Base-by-base conservation (phyloP, 768 basidiomycete species). In the Mrakia gelida region DNA sequence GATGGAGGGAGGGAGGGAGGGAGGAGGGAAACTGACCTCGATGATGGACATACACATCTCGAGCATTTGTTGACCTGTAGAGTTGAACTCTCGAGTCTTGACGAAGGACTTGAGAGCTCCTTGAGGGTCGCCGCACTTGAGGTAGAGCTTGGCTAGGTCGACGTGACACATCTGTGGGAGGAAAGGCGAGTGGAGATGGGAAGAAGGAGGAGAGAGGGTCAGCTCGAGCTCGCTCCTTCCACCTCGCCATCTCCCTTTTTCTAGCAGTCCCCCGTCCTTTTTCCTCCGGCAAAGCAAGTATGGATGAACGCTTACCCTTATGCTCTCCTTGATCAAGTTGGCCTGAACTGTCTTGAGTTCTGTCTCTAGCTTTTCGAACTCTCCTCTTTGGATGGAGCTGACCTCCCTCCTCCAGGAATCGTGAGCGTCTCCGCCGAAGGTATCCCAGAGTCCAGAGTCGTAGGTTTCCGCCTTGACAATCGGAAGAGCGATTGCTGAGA, bases 311-410 rank as follows among this genome's bases (percentile, higher is more conserved):
- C 86, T 78, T 83, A 96, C 94, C 82, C 96, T 87, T 81, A 97
- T 95, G 87, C 93, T 95, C 88, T 98, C 96, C 85, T 97, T 98
- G 87, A 98, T 97, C 91, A 98, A 91, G 84, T 97, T 98, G 81
- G 92, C 95, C 80, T 90, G 88, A 82, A 98, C 98, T 16, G 92
- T 93, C 88, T 94, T 95, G 82, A 98, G 86, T 84, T 98, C 96
- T 8, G 95, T 91, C 86, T 97, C 95, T 77, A 97, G 86, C 83
- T 91, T 93, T n/a, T 88, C 88, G 78, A 87, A 87, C 82, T 95
- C 93, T n/a, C 88, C 88, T 79, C 87, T 86, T 81, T 92, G 93
- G 84, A 88, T 89, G 79, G 88, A 86, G 62, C 86, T 86, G 41
- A 86, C 88, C 80, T 91, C 89, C 62, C 95, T 92, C 26, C 89